A percentile compares a stretch with the other conserved stretches of the same genome.
phyloP scores from a whole-genome alignment of 805 yeast species.

The Ogataea dorogensis region DNA sequence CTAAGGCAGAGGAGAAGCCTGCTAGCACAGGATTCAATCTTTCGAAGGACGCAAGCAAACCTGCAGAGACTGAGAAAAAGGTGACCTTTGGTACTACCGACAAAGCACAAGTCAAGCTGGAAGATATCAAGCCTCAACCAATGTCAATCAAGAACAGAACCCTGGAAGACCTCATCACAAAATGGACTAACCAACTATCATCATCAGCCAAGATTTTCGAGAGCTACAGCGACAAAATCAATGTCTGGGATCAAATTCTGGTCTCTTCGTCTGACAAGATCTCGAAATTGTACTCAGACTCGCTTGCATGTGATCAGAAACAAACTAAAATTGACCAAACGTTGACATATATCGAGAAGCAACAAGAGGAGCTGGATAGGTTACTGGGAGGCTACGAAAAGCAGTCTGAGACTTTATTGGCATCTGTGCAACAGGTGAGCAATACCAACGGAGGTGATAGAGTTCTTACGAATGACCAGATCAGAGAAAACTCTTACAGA shows the following conservation, averaged over 20 bases:
- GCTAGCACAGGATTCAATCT: constrained; percentile 4
- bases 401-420: constrained; percentile 56
- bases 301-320: constrained; percentile 78
- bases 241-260: constrained; percentile 81
- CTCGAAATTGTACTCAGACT: constrained; percentile 70
- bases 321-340: constrained; percentile 87
- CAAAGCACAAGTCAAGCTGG: constrained; percentile 39
- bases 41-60: constrained; percentile 11
- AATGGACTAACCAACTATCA: constrained; percentile 88
- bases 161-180: constrained; percentile 85
- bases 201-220: constrained; percentile 73
- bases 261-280: constrained; percentile 86
- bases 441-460: constrained; percentile 19
- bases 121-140: constrained; percentile 62
- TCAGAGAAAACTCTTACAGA: constrained; percentile 84
- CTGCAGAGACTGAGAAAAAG: constrained; percentile 23
- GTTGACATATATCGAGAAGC: constrained; percentile 79
- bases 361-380: constrained; percentile 86
- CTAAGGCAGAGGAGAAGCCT: constrained; percentile 13
- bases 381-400: constrained; percentile 80
- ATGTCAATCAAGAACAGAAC: constrained; percentile 86
- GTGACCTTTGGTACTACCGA: constrained; percentile 31
- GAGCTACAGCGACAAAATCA: constrained; percentile 68
- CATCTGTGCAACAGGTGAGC: constrained; percentile 31
- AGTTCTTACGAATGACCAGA: constrained; percentile 68